These are phyloP conservation scores for Vigna nakashimae DNA, from an alignment of 306 rosid species.

Conservation along the genomic window DNA sequence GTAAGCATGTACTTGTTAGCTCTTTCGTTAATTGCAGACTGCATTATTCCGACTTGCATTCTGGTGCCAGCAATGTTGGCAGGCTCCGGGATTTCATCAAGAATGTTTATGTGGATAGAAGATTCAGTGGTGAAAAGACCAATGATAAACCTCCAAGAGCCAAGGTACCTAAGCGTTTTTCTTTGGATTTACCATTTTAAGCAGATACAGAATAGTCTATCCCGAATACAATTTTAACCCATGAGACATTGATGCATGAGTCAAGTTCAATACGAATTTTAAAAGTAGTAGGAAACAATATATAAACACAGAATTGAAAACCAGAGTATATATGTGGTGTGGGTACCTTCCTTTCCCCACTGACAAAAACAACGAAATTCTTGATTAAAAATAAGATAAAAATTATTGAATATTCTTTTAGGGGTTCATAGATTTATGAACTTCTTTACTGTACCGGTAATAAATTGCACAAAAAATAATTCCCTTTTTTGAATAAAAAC, in stretches of 20 bases:
- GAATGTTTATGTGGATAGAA: constrained; percentile 86
- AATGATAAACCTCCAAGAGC: constrained; percentile 75
- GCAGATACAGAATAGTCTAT: constrained; percentile 23
- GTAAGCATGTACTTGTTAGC: constrained; percentile 49
- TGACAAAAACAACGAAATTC: not conserved
- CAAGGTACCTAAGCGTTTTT: constrained; percentile 58
- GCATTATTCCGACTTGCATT: constrained; percentile 56
- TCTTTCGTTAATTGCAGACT: constrained; percentile 26
- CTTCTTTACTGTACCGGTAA: too few relatives aligned
- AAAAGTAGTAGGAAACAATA: not conserved
- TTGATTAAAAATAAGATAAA: too few relatives aligned
- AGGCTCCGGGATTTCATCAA: constrained; percentile 87
- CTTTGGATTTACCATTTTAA: constrained; percentile 27
- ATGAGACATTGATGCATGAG: constrained; percentile 2
- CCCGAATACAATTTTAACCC: constrained; percentile 31
- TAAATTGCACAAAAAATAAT: not conserved
- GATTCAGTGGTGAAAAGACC: constrained; percentile 73
- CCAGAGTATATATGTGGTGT: not conserved
- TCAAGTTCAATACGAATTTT: not conserved
- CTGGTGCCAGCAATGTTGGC: constrained; percentile 75
- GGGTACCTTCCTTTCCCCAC: not conserved
- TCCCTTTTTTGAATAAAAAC: too few relatives aligned
- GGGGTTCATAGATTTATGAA: not conserved
- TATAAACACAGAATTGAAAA: not conserved
- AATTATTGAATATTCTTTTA: too few relatives aligned